Base-by-base conservation (phyloP, 78 protist species). In the Dictyostelium capitatum region DNA sequence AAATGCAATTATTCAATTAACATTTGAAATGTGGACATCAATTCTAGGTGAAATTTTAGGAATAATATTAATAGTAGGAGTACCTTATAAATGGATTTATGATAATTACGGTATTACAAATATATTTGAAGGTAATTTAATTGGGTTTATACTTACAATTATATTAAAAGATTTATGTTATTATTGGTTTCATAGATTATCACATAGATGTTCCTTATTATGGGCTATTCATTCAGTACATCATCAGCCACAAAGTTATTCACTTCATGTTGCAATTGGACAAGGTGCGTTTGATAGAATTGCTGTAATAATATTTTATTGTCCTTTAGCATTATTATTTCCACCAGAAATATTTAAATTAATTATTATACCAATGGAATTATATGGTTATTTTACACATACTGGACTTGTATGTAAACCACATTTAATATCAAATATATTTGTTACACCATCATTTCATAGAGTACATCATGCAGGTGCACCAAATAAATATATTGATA, bases 381-480 rank as follows among this genome's bases (percentile, higher is more conserved):
- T 65, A 3, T 95, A 73, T 89, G 94, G 89, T 64, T 95, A 82
- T 43, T 95, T 94, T 89, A 81, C 90, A 4, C 97, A 95, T 62
- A 89, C 97, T 0, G 32, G 53, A 56, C 78, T 46, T 1, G 53
- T 84, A 47, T 53, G 64, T 10, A 54, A 47, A 41, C 14, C 90
- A 2, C 92, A 91, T 32, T 32, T 67, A 14, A 10, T 95, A 0
- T 95, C 84, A 56, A 78, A 14, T 19, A 11, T 95, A 7, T 37
- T 95, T 37, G 90, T 82, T 56, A 95, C 97, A 17, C 97, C 97
- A 14, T 41, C 64, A 32, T 94, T 83, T 53, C 97, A 95, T 67
- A 83, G 95, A 43, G 97, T 95, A 28, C 97, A 95, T 73, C 97
- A 95, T 53, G 75, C 75, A 15, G 91, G 90, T n/a, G 43, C 93